Base-by-base conservation (phyloP, 176 grass and related monocot genomes). In the Olyra latifolia region DNA sequence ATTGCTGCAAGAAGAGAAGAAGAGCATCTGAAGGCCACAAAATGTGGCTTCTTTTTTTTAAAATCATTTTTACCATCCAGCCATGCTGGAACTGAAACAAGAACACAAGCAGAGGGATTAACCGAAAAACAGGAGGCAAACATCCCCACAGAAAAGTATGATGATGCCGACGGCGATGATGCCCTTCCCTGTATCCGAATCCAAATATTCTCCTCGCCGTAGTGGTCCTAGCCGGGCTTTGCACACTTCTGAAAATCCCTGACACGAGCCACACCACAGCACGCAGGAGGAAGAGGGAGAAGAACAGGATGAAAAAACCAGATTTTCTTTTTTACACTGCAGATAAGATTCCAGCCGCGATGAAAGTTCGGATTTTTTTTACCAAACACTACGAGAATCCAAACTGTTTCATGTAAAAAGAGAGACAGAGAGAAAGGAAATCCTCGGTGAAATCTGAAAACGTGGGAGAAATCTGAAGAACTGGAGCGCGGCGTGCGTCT, bases 201-300 rank as follows among this genome's bases (percentile, higher is more conserved):
- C 76, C 77, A 86, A 86, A 86, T 74, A 74, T 59, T 86, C 77
- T 22, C 16, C 71, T 86, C 66, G 77, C 84, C 76, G 24, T 4
- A 23, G 64, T 49, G 82, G 72, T 69, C 62, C 70, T 81, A 10
- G 1, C 29, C 17, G 35, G 2, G n/a, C n/a, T 58, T 58, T 6
- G 57, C 57, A 3, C 13, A 3, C 56, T 16, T 16, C 13, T 35
- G 32, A 35, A 35, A 35, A 35, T 35, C 32, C 32, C 32, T 35
- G 32, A 35, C 32, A 35, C 5, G 32, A 35, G 5, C 32, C 32
- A 35, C 32, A 4, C 32, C 32, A 35, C 32, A 2, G 32, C 32
- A 35, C 32, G 32, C 32, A 35, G 32, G 32, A 35, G 32, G 32
- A 35, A 4, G 32, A 1, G 32, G 32, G 5, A 35, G 32, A 35